Percentiles rank a stretch among this genome's conserved stretches.
Evolutionary conservation across 2,329 filamentous ascomycete species (phyloP).

Genomic region (Lasiodiplodia sp.): DNA sequence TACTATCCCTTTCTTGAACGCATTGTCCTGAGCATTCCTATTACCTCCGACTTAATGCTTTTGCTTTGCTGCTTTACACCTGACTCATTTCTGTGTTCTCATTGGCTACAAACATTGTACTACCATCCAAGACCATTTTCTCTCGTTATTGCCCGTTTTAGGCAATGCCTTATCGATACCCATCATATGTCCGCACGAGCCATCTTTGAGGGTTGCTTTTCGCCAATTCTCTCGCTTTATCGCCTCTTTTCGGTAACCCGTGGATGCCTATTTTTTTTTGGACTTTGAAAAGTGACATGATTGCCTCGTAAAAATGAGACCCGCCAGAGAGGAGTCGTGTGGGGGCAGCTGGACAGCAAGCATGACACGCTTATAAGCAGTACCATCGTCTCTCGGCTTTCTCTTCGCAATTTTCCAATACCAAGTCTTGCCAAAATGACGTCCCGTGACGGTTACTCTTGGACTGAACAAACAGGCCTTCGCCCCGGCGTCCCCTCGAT

Average conservation of each 20-base stretch:
- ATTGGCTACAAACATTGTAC: not conserved
- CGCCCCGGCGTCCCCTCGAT: slow-evolving; percentile 36
- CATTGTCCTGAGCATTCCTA: no score
- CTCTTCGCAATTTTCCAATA: not conserved
- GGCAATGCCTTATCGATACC: slow-evolving; percentile 24
- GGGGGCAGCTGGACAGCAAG: not conserved
- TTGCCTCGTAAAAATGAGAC: not conserved
- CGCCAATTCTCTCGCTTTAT: not conserved
- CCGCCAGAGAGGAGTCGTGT: not conserved
- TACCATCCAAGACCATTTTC: slow-evolving; percentile 12
- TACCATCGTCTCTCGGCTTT: not conserved
- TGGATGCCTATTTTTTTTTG: not conserved
- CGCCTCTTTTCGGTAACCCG: not conserved
- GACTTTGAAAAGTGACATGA: not conserved
- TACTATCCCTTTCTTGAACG: no score
- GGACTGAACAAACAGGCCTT: slow-evolving; percentile 35
- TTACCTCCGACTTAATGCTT: not conserved
- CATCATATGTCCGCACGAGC: not conserved
- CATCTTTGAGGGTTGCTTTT: not conserved
- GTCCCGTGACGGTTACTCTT: slow-evolving; percentile 37
- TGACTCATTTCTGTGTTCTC: not conserved
- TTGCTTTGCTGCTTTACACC: not conserved
- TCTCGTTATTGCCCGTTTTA: slow-evolving; percentile 32
- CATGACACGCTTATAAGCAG: not conserved
- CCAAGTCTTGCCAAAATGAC: slow-evolving; percentile 30